Base-by-base conservation (phyloP, 2,329 filamentous ascomycete genomes). In the Cercospora beticola region DNA sequence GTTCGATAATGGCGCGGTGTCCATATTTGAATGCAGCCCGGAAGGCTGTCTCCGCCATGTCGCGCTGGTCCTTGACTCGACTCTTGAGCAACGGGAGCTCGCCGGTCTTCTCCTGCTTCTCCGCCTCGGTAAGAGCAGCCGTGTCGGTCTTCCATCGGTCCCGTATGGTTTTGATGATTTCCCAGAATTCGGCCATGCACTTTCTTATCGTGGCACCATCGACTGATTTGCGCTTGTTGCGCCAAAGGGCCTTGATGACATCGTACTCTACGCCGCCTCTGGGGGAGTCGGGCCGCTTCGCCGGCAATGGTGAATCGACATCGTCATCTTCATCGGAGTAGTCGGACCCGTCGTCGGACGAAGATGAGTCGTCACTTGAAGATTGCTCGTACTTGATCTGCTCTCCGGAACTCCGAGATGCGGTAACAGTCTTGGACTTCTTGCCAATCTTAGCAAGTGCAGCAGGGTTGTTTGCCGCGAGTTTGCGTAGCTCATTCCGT, bases 111-210 rank as follows among this genome's bases (percentile, higher is more conserved):
- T 86, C 85, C 76, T 86, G 83, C 68, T 87, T 85, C 73, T 88
- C 86, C 10, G 88, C 87, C 70, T 85, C 81, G 70, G 85, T 83
- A 70, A 89, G 81, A 26, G 84, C 83, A 71, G 85, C 83, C 54
- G 81, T 83, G 72, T 87, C 86, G 36, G 82, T 79, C 74, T 88
- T 88, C 87, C 87, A 90, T 43, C 85, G 81, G 76, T 89, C 87
- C 68, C 87, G 84, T 66, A 89, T 83, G 6, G 82, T 82, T 74
- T 86, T 86, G 68, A 89, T 80, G 56, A 89, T 80, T 60, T 89
- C 86, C 81, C 87, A 88, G 74, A 87, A 86, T 54, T 85, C 82
- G 61, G 83, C 82, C 71, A 89, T 80, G 56, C 84, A 85, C 70
- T 79, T 80, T 71, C 86, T 84, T 67, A 89, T 84, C 68, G 84